A percentile compares a stretch with the other conserved stretches of the same genome.
Evolutionary conservation across 116 monocot genomes (phyloP).

Genomic region (Papilionanthe hybrid): DNA sequence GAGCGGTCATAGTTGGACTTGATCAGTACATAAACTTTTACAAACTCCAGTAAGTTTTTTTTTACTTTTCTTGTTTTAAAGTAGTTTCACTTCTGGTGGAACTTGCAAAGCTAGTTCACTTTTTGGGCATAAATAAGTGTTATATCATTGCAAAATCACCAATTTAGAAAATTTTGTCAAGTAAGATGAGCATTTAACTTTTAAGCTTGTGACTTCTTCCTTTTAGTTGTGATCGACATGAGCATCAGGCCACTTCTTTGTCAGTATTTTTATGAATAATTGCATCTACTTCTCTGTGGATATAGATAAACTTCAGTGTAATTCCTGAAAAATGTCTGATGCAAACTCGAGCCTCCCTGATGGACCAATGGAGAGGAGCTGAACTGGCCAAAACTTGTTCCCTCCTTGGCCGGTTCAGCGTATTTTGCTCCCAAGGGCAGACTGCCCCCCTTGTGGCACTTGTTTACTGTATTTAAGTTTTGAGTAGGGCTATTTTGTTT

Average conservation of each 20-base stretch:
- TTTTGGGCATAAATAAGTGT: not conserved
- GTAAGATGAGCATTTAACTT: not conserved
- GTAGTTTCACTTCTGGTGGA: constrained; percentile 2
- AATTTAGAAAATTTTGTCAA: not conserved
- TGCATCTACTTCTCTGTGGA: too few species aligned
- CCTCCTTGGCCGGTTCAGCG: too few species aligned
- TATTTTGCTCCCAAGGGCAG: too few species aligned
- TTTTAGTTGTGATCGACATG: not conserved
- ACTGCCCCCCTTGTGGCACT: too few species aligned
- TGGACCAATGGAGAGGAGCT: too few species aligned
- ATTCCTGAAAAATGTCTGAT: too few species aligned
- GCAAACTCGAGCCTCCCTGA: too few species aligned
- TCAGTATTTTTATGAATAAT: too few species aligned
- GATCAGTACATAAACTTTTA: constrained; percentile 61
- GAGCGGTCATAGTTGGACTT: constrained; percentile 58
- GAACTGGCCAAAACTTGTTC: too few species aligned
- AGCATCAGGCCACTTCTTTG: not conserved
- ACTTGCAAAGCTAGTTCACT: not conserved
- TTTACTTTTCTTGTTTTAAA: constrained; percentile 7
- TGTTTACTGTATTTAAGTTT: too few species aligned
- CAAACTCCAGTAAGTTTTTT: constrained; percentile 72
- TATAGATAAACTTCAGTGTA: too few species aligned
- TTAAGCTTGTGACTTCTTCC: not conserved
- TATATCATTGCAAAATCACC: not conserved
- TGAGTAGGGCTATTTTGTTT: too few species aligned